phyloP scores from a whole-genome alignment of 2,329 filamentous ascomycete genomes.

The Phyllosticta citrichinensis region DNA sequence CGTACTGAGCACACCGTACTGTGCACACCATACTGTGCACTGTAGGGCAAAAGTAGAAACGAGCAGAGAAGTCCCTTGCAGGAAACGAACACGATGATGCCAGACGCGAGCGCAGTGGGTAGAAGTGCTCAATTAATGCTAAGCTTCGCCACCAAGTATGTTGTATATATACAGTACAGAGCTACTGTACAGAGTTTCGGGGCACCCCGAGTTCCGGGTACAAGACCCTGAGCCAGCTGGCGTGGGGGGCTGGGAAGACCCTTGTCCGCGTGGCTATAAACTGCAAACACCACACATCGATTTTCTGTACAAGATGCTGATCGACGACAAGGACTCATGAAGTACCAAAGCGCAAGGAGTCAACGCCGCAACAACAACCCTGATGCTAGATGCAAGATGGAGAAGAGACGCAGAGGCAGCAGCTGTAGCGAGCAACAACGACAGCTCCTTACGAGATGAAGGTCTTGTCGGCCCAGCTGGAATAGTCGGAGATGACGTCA shows the following conservation, averaged over 20 bases:
- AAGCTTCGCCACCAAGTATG: too few species aligned
- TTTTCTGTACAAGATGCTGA: too few species aligned
- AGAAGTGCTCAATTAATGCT: too few species aligned
- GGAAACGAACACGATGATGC: too few species aligned
- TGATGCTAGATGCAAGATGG: background rate
- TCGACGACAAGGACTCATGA: too few species aligned
- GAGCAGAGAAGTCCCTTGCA: too few species aligned
- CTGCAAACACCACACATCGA: background rate
- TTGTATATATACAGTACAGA: background rate
- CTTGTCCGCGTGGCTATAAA: background rate
- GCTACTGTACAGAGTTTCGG: background rate
- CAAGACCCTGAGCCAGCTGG: background rate
- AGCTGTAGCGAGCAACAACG: background rate
- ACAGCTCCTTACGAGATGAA: background rate
- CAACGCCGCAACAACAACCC: too few species aligned
- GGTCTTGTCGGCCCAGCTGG: background rate
- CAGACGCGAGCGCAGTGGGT: too few species aligned
- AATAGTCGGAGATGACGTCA: slow-evolving; percentile 1
- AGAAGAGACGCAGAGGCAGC: background rate
- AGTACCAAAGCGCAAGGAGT: too few species aligned
- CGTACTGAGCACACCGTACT: too few species aligned
- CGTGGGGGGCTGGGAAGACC: background rate
- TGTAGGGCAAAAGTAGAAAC: too few species aligned
- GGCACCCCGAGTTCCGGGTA: background rate
- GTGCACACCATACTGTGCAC: too few species aligned